These are phyloP conservation scores for Penicillium angulare DNA, from an alignment of 495 filamentous ascomycete species.

Conservation along the genomic window DNA sequence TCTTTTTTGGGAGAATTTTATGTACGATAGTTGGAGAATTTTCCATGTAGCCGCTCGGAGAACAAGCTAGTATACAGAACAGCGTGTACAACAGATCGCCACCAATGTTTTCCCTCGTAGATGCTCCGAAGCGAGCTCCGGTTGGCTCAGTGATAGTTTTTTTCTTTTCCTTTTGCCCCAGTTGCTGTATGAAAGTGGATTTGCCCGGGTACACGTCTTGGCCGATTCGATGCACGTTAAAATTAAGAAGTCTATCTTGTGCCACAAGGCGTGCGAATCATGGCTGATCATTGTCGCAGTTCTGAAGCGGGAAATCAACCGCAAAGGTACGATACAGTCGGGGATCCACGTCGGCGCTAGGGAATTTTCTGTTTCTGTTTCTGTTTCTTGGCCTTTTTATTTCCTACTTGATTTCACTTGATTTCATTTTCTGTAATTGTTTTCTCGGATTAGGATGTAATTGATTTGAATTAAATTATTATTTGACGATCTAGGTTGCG, in stretches of 20 bases:
- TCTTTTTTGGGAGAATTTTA: too few species aligned
- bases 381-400: too few species aligned
- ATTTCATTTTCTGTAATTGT: neutral
- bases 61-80: too few species aligned
- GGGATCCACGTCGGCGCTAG: neutral
- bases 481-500: too few species aligned
- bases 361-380: neutral
- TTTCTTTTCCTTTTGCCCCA: constrained; percentile 1
- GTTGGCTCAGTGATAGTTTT: neutral
- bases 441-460: too few species aligned
- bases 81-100: constrained; percentile 38
- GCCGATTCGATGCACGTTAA: constrained; percentile 16
- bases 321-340: constrained; percentile 11
- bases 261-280: constrained; percentile 20
- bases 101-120: constrained; percentile 33
- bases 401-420: too few species aligned
- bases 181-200: constrained; percentile 6
- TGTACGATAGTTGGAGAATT: too few species aligned
- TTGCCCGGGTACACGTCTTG: neutral
- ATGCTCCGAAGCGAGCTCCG: neutral
- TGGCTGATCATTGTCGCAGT: constrained; percentile 5
- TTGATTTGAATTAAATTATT: too few species aligned
- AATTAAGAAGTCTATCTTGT: constrained; percentile 24
- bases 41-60: too few species aligned
- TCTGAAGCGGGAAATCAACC: neutral